Conservation (phyloP, 495 filamentous ascomycete genomes). For the Xylaria acuta region DNA sequence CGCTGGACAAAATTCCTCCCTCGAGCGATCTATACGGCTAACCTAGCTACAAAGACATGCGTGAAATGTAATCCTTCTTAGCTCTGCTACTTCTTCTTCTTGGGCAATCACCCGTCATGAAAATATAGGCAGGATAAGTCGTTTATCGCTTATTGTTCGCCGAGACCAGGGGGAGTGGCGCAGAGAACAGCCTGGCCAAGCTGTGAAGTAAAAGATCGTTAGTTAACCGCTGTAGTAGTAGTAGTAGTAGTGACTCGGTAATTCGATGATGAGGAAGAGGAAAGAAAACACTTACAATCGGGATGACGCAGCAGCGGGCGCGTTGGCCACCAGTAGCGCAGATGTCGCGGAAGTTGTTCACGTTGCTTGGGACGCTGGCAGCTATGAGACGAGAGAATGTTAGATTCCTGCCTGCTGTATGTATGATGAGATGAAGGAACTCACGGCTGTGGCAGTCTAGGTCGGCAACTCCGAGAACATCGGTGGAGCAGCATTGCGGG, state of each 20-base stretch:
- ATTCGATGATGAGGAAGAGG: no score
- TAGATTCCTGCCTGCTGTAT: slow-evolving; percentile 1
- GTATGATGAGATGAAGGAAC: slow-evolving; percentile 6
- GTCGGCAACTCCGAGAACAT: slow-evolving; percentile 51
- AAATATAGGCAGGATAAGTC: background rate
- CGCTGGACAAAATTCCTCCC: background rate
- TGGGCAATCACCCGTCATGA: background rate
- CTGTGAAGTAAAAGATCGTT: background rate
- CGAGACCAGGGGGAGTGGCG: background rate
- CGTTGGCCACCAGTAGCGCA: slow-evolving; percentile 21
- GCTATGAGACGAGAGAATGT: slow-evolving; percentile 7
- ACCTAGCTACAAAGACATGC: background rate
- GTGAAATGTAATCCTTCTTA: background rate
- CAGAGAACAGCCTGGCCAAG: slow-evolving; percentile 23
- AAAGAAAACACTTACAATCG: slow-evolving; percentile 17
- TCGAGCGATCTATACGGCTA: background rate
- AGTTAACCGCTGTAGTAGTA: background rate
- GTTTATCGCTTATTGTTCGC: background rate
- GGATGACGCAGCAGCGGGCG: slow-evolving; percentile 28
- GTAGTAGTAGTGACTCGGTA: no score
- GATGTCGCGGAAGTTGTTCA: slow-evolving; percentile 6
- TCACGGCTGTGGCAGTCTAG: slow-evolving; percentile 49
- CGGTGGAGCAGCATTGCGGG: slow-evolving; percentile 48
- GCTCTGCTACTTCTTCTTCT: background rate
- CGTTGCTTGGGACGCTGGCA: background rate